A percentile compares a stretch with the other conserved stretches of the same genome.
phyloP scores from a whole-genome alignment of 2,329 filamentous ascomycete species.

The Paradendryphiella salina region DNA sequence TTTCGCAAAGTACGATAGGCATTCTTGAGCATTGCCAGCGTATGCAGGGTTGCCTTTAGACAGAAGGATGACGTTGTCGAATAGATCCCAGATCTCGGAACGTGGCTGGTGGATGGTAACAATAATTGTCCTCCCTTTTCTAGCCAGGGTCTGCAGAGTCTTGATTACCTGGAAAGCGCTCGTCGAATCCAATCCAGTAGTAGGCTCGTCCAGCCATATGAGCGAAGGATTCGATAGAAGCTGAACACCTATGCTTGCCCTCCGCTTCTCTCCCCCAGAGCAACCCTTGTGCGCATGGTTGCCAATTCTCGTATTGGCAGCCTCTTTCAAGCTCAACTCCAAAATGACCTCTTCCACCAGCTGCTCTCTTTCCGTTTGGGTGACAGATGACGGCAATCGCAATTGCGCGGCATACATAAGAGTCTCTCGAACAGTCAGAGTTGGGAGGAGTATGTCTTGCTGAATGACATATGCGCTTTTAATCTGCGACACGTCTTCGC shows the following conservation, averaged over 20 bases:
- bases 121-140: slow-evolving; percentile 70
- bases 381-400: slow-evolving; percentile 66
- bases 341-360: slow-evolving; percentile 77
- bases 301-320: slow-evolving; percentile 73
- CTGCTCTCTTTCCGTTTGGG: slow-evolving; percentile 59
- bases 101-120: slow-evolving; percentile 77
- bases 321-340: slow-evolving; percentile 75
- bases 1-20: slow-evolving; percentile 65
- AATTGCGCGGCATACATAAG: slow-evolving; percentile 73
- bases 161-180: slow-evolving; percentile 74
- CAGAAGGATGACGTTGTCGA: slow-evolving; percentile 71
- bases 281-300: slow-evolving; percentile 73
- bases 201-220: slow-evolving; percentile 77
- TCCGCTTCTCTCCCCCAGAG: slow-evolving; percentile 76
- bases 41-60: slow-evolving; percentile 70
- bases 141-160: slow-evolving; percentile 69
- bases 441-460: slow-evolving; percentile 73
- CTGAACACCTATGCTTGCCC: slow-evolving; percentile 77
- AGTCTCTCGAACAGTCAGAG: slow-evolving; percentile 75
- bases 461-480: slow-evolving; percentile 74
- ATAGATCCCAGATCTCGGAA: slow-evolving; percentile 77
- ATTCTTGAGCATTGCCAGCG: slow-evolving; percentile 62
- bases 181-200: slow-evolving; percentile 75
- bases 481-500: slow-evolving; percentile 53
- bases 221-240: slow-evolving; percentile 78